phyloP scores from a whole-genome alignment of 768 basidiomycete species.

The Boletus subparvulus region DNA sequence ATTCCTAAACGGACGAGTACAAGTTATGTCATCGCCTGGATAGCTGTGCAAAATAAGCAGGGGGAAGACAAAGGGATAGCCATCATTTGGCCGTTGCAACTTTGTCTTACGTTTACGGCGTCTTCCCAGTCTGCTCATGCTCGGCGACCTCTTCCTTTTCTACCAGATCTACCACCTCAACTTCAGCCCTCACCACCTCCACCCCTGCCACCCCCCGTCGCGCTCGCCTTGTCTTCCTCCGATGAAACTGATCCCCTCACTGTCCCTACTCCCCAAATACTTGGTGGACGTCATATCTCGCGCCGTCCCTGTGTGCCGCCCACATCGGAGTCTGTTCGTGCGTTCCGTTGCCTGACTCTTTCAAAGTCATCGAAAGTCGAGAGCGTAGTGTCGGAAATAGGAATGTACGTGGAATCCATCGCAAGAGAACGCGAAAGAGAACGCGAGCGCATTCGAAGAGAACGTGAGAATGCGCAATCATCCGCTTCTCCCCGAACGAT shows the following conservation, averaged over 20 bases:
- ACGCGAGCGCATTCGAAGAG: slow-evolving; percentile 67
- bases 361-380: slow-evolving; percentile 50
- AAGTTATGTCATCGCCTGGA: slow-evolving; percentile 66
- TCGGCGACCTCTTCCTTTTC: slow-evolving; percentile 46
- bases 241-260: background rate
- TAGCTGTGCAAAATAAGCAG: slow-evolving; percentile 72
- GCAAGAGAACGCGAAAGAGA: slow-evolving; percentile 77
- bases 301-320: slow-evolving; percentile 35
- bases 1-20: slow-evolving; percentile 19
- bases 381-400: slow-evolving; percentile 58
- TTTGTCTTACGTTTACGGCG: slow-evolving; percentile 51
- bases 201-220: slow-evolving; percentile 36
- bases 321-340: slow-evolving; percentile 40
- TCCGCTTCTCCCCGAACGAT: slow-evolving; percentile 28
- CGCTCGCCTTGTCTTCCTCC: slow-evolving; percentile 21
- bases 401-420: slow-evolving; percentile 71
- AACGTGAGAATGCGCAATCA: slow-evolving; percentile 50
- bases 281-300: slow-evolving; percentile 30
- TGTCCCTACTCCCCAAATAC: slow-evolving; percentile 8
- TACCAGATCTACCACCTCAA: slow-evolving; percentile 65
- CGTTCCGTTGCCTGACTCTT: slow-evolving; percentile 52
- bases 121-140: slow-evolving; percentile 36
- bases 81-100: slow-evolving; percentile 67
- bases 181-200: slow-evolving; percentile 55
- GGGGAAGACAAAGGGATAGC: slow-evolving; percentile 78